Conservation (phyloP, 2,329 filamentous ascomycete species). For the Macroventuria anomochaeta region DNA sequence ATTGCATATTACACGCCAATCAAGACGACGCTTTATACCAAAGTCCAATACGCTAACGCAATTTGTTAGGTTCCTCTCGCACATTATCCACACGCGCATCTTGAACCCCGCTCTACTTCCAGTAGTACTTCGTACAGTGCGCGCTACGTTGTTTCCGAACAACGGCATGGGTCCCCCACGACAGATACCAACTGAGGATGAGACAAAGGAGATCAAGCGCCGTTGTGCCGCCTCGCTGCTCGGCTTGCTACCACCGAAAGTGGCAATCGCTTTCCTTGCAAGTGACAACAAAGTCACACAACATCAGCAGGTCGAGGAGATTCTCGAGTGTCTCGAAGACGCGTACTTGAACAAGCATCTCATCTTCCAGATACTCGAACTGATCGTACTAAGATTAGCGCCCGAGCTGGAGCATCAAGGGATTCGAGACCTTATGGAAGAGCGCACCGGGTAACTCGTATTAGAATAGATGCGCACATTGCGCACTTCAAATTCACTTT, state of each 20-base stretch:
- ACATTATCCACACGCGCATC: slow-evolving; percentile 51
- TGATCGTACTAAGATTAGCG: slow-evolving; percentile 79
- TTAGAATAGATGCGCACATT: neutral
- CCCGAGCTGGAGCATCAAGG: slow-evolving; percentile 81
- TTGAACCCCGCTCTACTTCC: slow-evolving; percentile 55
- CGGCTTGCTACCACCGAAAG: slow-evolving; percentile 54
- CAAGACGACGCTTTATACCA: slow-evolving; percentile 17
- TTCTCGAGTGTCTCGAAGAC: slow-evolving; percentile 79
- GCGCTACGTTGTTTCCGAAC: slow-evolving; percentile 84
- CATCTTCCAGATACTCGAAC: slow-evolving; percentile 80
- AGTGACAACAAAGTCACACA: slow-evolving; percentile 56
- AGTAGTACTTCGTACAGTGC: slow-evolving; percentile 67
- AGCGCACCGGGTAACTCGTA: slow-evolving; percentile 62
- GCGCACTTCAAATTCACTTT: neutral
- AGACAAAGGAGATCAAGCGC: slow-evolving; percentile 67
- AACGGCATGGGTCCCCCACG: slow-evolving; percentile 73
- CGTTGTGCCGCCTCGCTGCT: slow-evolving; percentile 69
- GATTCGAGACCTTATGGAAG: slow-evolving; percentile 74
- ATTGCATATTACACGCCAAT: slow-evolving; percentile 37
- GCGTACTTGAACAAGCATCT: slow-evolving; percentile 92
- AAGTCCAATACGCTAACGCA: slow-evolving; percentile 37
- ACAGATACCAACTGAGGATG: slow-evolving; percentile 64
- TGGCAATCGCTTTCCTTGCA: slow-evolving; percentile 46
- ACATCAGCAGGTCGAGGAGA: slow-evolving; percentile 63
- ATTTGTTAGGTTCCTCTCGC: slow-evolving; percentile 53